Evolutionary conservation across 2,329 filamentous ascomycete species (phyloP).

Genomic region (Talaromyces sp.): DNA sequence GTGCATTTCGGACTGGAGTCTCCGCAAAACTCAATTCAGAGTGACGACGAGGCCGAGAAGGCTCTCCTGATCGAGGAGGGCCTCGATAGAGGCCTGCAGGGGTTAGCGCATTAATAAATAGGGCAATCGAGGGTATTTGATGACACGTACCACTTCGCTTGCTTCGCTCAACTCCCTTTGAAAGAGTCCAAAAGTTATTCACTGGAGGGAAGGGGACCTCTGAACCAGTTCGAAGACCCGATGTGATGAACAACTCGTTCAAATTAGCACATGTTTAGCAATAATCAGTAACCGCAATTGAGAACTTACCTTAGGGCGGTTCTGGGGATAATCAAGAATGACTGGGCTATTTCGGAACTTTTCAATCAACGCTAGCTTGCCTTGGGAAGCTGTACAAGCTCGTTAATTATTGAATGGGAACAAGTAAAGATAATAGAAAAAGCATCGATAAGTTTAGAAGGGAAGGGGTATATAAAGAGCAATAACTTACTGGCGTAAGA

Average conservation of each 20-base stretch:
- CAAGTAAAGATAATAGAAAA: too few relatives aligned
- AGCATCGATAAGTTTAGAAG: too few relatives aligned
- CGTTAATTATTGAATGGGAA: too few relatives aligned
- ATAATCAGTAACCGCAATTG: not conserved
- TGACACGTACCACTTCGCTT: constrained; percentile 5
- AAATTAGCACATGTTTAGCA: constrained; percentile 25
- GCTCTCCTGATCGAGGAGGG: not conserved
- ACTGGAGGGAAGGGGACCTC: constrained; percentile 12
- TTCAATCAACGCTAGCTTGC: constrained; percentile 83
- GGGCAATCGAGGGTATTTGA: not conserved
- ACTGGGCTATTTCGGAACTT: constrained; percentile 98
- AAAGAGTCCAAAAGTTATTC: constrained; percentile 16
- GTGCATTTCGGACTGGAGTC: not conserved
- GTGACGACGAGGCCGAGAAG: not conserved
- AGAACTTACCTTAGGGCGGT: constrained; percentile 73
- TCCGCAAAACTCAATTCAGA: not conserved
- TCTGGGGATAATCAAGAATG: constrained; percentile 81
- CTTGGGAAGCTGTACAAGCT: constrained; percentile 72
- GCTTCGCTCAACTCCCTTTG: constrained; percentile 13
- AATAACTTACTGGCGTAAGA: constrained; percentile 83
- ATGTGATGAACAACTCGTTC: constrained; percentile 58
- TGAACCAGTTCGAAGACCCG: constrained; percentile 17
- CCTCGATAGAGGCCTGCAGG: not conserved
- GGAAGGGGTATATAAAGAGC: not conserved
- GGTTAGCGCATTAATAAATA: too few relatives aligned